Evolutionary conservation across 768 basidiomycete genomes (phyloP).

Genomic region (Pleurotus giganteus): DNA sequence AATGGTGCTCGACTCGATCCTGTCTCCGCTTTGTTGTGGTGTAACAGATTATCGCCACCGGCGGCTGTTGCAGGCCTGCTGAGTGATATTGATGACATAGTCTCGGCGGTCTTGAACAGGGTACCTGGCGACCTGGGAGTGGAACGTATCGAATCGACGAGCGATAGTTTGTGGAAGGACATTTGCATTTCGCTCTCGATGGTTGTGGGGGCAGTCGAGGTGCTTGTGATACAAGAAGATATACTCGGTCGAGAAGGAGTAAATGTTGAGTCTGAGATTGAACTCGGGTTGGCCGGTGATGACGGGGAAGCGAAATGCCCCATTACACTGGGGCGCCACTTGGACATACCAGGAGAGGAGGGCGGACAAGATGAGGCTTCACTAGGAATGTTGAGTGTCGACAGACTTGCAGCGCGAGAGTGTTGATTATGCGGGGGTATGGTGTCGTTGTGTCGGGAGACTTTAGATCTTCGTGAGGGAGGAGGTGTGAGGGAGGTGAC

Average conservation of each 20-base stretch:
- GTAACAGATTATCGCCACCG: constrained; percentile 12
- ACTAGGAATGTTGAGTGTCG: constrained; percentile 33
- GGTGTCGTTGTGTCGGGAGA: constrained; percentile 29
- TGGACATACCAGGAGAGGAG: constrained; percentile 31
- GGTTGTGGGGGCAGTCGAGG: constrained; percentile 47
- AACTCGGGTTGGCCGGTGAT: constrained; percentile 38
- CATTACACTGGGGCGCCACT: constrained; percentile 65
- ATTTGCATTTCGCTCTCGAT: constrained; percentile 39
- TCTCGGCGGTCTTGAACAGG: constrained; percentile 1
- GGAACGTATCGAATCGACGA: constrained; percentile 39
- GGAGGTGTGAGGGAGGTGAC: constrained; percentile 30
- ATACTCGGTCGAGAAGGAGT: constrained; percentile 56
- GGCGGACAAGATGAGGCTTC: constrained; percentile 15
- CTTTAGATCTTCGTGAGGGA: constrained; percentile 44
- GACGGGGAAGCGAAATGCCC: constrained; percentile 59
- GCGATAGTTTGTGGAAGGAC: constrained; percentile 38
- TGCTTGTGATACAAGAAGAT: constrained; percentile 58
- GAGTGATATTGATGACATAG: constrained; percentile 8
- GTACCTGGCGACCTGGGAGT: constrained; percentile 12
- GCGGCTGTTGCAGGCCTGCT: constrained; percentile 17
- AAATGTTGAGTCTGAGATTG: constrained; percentile 33
- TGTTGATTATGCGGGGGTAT: constrained; percentile 33
- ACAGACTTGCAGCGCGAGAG: constrained; percentile 48
- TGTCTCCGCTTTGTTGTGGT: constrained; percentile 5
- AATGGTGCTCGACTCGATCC: constrained; percentile 17